phyloP scores from a whole-genome alignment of 163 green algal species.

The Volvox carteri region DNA sequence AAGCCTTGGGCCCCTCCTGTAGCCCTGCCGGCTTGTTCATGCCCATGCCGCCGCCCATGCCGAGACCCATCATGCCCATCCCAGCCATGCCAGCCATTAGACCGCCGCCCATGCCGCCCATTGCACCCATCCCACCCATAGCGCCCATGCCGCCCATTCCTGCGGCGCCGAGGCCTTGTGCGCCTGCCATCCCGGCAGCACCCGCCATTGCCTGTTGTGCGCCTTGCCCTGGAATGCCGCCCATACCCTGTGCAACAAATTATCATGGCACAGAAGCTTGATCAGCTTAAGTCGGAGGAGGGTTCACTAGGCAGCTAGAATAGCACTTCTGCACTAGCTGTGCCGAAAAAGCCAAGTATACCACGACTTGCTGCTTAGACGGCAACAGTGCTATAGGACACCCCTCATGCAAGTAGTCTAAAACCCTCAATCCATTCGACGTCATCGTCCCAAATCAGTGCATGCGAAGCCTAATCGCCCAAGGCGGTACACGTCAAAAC shows the following conservation, averaged over 20 bases:
- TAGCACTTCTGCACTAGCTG: too few species aligned
- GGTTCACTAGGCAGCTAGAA: too few species aligned
- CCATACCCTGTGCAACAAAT: conserved; percentile 35
- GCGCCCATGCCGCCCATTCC: conserved; percentile 60
- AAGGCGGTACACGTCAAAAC: too few species aligned
- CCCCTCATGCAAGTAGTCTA: too few species aligned
- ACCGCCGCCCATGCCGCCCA: conserved; percentile 71
- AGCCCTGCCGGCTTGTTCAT: conserved; percentile 54
- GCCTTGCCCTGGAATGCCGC: conserved; percentile 42
- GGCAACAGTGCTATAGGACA: too few species aligned
- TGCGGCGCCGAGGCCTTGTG: conserved; percentile 35
- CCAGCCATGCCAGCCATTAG: conserved; percentile 52
- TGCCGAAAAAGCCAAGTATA: too few species aligned
- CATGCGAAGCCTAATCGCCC: too few species aligned
- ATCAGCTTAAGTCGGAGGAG: too few species aligned
- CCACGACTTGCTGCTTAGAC: too few species aligned
- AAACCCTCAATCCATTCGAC: too few species aligned
- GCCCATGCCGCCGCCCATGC: conserved; percentile 55
- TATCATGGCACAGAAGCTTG: neutral
- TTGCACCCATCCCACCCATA: conserved; percentile 69
- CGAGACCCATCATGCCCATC: conserved; percentile 61
- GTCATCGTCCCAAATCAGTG: too few species aligned
- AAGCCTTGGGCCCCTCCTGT: conserved; percentile 64
- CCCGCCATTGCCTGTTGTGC: conserved; percentile 55
- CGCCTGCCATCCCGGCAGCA: conserved; percentile 27